A percentile compares a stretch with the other conserved stretches of the same genome.
phyloP scores from a whole-genome alignment of 2,329 filamentous ascomycete genomes.

The Meredithiella fracta region DNA sequence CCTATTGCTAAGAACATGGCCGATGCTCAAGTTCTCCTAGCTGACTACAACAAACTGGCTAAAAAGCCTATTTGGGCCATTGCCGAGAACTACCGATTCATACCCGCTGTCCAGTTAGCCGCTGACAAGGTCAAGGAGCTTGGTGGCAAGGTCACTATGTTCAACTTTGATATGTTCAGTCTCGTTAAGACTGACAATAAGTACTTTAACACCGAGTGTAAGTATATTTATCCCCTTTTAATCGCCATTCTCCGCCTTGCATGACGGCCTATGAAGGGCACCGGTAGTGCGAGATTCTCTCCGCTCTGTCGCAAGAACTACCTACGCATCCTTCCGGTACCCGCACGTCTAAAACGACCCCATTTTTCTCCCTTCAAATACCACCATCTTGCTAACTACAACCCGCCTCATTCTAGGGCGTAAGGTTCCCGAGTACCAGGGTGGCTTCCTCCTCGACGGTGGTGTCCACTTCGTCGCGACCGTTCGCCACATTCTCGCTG shows the following conservation, averaged over 20 bases:
- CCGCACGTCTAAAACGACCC: not conserved
- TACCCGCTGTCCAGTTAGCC: conserved; percentile 37
- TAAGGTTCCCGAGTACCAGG: conserved; percentile 52
- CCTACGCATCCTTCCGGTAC: not conserved
- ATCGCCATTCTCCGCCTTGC: not conserved
- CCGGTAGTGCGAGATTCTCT: not conserved
- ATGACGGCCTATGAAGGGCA: not conserved
- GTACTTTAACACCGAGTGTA: conserved; percentile 33
- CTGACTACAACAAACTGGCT: conserved; percentile 19
- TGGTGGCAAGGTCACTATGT: conserved; percentile 18
- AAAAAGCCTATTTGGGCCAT: conserved; percentile 35
- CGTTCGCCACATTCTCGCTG: conserved; percentile 39
- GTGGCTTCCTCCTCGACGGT: conserved; percentile 60
- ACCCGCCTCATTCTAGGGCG: conserved; percentile 31
- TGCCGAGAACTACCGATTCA: conserved; percentile 59
- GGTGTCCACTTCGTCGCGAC: conserved; percentile 57
- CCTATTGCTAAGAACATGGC: conserved; percentile 46
- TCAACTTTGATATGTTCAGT: conserved; percentile 27
- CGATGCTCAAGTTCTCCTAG: conserved; percentile 26
- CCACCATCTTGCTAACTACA: not conserved
- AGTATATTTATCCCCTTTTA: conserved; percentile 10
- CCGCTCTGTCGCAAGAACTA: not conserved
- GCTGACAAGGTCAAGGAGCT: conserved; percentile 7
- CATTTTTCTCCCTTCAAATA: not conserved
- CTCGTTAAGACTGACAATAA: conserved; percentile 28